A percentile compares a stretch with the other conserved stretches of the same genome.
Conservation (phyloP, 2,329 filamentous ascomycete species). For the Arthroderma sp. region DNA sequence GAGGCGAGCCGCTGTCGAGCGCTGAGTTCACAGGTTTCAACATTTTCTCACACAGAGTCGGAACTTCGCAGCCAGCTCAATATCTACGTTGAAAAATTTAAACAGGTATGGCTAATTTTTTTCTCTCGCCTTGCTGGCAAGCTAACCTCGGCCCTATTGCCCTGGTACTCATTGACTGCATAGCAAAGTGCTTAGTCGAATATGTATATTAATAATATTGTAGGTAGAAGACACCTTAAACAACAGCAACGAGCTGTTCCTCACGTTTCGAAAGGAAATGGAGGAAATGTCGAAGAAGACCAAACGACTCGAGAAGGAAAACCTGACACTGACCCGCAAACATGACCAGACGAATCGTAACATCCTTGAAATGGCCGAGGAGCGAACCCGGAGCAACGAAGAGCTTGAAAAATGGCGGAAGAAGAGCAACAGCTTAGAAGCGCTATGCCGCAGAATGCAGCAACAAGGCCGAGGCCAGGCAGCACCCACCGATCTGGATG, state of each 20-base stretch:
- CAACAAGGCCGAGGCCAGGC: slow-evolving; percentile 74
- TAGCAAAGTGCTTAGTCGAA: no score
- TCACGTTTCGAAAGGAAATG: slow-evolving; percentile 97
- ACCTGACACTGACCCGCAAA: slow-evolving; percentile 77
- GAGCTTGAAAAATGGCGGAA: slow-evolving; percentile 68
- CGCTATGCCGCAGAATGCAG: slow-evolving; percentile 92
- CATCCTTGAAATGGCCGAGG: slow-evolving; percentile 94
- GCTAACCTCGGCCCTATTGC: background rate
- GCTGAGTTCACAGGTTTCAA: slow-evolving; percentile 80
- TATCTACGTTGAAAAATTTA: slow-evolving; percentile 98
- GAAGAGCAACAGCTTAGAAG: slow-evolving; percentile 83
- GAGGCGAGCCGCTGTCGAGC: slow-evolving; percentile 71
- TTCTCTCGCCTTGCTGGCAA: background rate
- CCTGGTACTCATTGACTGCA: no score
- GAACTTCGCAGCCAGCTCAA: slow-evolving; percentile 91
- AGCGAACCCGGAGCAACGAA: slow-evolving; percentile 62
- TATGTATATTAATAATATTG: slow-evolving; percentile 15
- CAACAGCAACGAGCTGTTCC: slow-evolving; percentile 93
- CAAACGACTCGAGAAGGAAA: slow-evolving; percentile 91
- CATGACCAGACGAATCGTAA: slow-evolving; percentile 89
- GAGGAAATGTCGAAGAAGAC: slow-evolving; percentile 99
- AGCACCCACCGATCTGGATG: slow-evolving; percentile 46
- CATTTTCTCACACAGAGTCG: slow-evolving; percentile 89
- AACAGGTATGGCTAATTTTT: slow-evolving; percentile 57
- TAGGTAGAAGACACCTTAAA: slow-evolving; percentile 98